These are phyloP conservation scores for Entophlyctis helioformis DNA, from an alignment of 192 early-diverging fungal species.

Conservation along the genomic window DNA sequence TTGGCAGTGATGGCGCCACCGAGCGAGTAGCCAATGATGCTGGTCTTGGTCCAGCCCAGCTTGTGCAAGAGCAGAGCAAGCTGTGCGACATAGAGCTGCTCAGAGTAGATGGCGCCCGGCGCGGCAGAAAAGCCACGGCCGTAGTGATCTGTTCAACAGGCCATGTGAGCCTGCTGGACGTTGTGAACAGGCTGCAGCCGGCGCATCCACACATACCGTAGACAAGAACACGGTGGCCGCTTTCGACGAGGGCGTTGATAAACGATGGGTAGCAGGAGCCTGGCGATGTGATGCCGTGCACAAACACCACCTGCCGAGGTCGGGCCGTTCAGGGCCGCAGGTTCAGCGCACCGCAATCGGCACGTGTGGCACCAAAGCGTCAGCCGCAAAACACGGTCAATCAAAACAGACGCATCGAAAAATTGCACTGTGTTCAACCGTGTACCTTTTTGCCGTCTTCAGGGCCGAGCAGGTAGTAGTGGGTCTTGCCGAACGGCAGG, in stretches of 20 bases:
- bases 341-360: too few species aligned
- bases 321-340: too few species aligned
- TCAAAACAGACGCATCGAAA: too few species aligned
- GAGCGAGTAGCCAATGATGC: conserved; percentile 27
- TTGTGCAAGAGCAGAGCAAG: conserved; percentile 26
- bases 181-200: too few species aligned
- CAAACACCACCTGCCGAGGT: neutral
- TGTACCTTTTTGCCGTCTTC: conserved; percentile 12
- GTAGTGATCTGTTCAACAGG: conserved; percentile 12
- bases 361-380: too few species aligned
- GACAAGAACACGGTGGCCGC: conserved; percentile 24
- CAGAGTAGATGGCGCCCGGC: conserved; percentile 19
- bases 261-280: conserved; percentile 4
- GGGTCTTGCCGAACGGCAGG: conserved; percentile 23
- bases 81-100: conserved; percentile 25
- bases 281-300: conserved; percentile 26
- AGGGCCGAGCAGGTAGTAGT: conserved; percentile 30
- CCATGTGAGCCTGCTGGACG: too few species aligned
- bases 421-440: too few species aligned
- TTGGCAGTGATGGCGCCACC: conserved; percentile 35
- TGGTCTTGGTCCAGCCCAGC: conserved; percentile 26
- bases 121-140: conserved; percentile 33
- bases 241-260: conserved; percentile 14
- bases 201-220: conserved; percentile 36
- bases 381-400: too few species aligned